Conservation (phyloP, 495 filamentous ascomycete species). For the Neurospora sp. region DNA sequence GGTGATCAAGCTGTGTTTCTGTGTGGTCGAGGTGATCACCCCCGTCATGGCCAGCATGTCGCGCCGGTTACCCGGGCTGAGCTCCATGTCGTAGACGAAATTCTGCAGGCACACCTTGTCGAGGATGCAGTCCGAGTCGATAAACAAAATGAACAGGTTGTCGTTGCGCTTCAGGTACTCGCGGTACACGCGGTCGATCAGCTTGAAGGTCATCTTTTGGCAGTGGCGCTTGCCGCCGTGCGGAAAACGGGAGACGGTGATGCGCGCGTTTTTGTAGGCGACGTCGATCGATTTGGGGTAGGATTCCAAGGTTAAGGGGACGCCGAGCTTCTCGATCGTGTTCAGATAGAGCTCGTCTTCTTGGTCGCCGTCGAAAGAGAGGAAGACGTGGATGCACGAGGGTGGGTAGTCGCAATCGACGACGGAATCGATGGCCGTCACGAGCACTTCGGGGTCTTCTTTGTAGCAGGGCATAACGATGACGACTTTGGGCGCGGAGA, state of each 20-base stretch:
- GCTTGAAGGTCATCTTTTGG: slow-evolving; percentile 87
- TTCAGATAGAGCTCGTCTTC: slow-evolving; percentile 84
- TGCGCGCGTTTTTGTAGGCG: slow-evolving; percentile 65
- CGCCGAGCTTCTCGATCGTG: slow-evolving; percentile 79
- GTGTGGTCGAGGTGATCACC: slow-evolving; percentile 89
- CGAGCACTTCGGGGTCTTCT: slow-evolving; percentile 74
- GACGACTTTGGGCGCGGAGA: slow-evolving; percentile 84
- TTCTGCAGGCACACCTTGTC: slow-evolving; percentile 92
- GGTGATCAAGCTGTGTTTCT: slow-evolving; percentile 81
- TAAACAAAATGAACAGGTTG: slow-evolving; percentile 92
- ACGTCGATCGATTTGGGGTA: slow-evolving; percentile 92
- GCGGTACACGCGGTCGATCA: slow-evolving; percentile 88
- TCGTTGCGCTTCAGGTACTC: slow-evolving; percentile 84
- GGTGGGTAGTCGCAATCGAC: slow-evolving; percentile 93
- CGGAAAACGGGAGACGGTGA: slow-evolving; percentile 87
- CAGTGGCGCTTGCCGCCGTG: slow-evolving; percentile 92
- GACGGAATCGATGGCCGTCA: slow-evolving; percentile 84
- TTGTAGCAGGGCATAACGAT: slow-evolving; percentile 98
- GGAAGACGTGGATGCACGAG: slow-evolving; percentile 88
- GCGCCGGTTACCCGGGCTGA: slow-evolving; percentile 84
- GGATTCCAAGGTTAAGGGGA: slow-evolving; percentile 62
- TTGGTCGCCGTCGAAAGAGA: slow-evolving; percentile 87
- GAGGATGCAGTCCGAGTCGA: slow-evolving; percentile 96
- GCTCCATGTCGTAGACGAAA: slow-evolving; percentile 98
- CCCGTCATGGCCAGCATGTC: slow-evolving; percentile 99